Evolutionary conservation across 805 yeast genomes (phyloP), one percentile per base, ranked within the genome.

Genomic region (Lachancea cidri): DNA sequence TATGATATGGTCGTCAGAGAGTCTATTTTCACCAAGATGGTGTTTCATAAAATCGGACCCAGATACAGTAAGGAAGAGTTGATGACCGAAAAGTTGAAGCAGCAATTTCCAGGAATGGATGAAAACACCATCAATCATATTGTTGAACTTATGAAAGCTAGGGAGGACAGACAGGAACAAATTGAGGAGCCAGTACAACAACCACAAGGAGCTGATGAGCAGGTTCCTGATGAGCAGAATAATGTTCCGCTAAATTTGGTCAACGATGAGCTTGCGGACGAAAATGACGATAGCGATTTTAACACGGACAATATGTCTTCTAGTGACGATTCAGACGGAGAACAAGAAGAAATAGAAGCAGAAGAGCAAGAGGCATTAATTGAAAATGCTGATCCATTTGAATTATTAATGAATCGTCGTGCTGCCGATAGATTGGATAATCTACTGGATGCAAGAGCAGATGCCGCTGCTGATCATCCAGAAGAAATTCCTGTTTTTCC

Each of bases 1-100:
- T 83, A 81, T 55, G 88, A 83, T 50, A 79, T 83, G 77, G 82
- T 83, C 13, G 75, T 77, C 1, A 66, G 79, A 41, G 94, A 84
- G 57, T 78, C 79, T 36, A 87, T 86, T 0, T 82, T 81, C 57
- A 60, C 67, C 20, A 78, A 76, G 53, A 69, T 82, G 56, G 65
- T 83, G 14, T 57, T 71, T 39, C 76, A 70, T 47, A 74, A 72
- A 44, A 74, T 84, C 35, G 93, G 93, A 2, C 71, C 65, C 6
- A 54, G 57, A 39, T 53, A 46, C 32, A 51, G 57, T 11, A 47
- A 49, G 14, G 58, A 58, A 20, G 65, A 58, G 37, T 47, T 58
- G 17, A 37, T 47, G 17, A 58, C 51, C 38, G 48, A 49, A 14
- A 57, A 55, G 33, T 41, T 61, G 27, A 58, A 51, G 42, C 60